Base-by-base conservation (phyloP, 2,329 filamentous ascomycete species). In the Capronia coronata region DNA sequence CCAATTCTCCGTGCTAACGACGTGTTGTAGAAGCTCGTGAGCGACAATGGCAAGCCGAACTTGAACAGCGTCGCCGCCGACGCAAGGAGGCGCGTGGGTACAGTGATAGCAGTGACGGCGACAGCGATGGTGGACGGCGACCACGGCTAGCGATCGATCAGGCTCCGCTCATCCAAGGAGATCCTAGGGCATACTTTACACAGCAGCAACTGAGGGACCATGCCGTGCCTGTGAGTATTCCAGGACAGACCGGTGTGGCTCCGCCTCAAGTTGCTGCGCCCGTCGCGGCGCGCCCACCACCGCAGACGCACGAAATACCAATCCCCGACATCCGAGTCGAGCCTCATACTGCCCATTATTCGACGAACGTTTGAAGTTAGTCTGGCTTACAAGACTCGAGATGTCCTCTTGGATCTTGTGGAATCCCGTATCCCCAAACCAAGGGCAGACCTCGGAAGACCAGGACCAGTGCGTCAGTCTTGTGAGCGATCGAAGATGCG, bases 11-110 rank as follows among this genome's bases (percentile, higher is more conserved):
- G 18, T 23, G 22, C 14, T 29, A 14, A 56, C 48, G 19, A 32
- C 7, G 54, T 54, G 52, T 50, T 63, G 42, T 49, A 70, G 67
- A 68, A 46, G 54, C 61, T 19, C 66, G 67, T n/a, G 62, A 68
- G 29, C 43, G 45, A 7, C 46, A 57, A 43, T 59, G 56, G 46
- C 63, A 65, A 48, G 65, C 65, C 27, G 61, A 67, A n/a, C 52
- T 65, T 7, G 54, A 56, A 27, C 61, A 61, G 18, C 64, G 67
- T 35, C 65, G 62, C 23, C 68, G 67, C 27, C 67, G 63, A 48
- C 67, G 66, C 27, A 67, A 71, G 48, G 71, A 70, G 48, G 71
- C 75, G 52, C 61, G 63, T 43, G 71, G 71, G 7, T 44, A 52
- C 21, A 41, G 38, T 30, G 54, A 62, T 14, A 67, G 64, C 40